A percentile compares a stretch with the other conserved stretches of the same genome.
Evolutionary conservation across 768 basidiomycete genomes (phyloP).

Genomic region (Coprinopsis strossmayeri): DNA sequence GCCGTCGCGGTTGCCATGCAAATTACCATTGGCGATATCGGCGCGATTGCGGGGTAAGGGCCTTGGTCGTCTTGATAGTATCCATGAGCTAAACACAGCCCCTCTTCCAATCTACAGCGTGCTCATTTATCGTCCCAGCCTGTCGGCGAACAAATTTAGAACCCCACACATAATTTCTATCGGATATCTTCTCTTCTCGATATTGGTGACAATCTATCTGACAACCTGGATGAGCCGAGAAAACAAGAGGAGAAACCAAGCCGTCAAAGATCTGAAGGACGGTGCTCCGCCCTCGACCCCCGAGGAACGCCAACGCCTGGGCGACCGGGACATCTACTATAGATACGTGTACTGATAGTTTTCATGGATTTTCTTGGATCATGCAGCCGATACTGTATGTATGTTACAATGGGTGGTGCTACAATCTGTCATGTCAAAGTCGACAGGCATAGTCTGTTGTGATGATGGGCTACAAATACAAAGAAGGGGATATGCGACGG

Average conservation of each 20-base stretch:
- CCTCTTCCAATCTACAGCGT: constrained; percentile 25
- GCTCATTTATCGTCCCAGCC: constrained; percentile 47
- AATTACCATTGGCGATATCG: constrained; percentile 56
- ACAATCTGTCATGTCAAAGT: too few species aligned
- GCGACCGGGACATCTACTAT: constrained; percentile 33
- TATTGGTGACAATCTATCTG: constrained; percentile 35
- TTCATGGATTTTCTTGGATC: too few species aligned
- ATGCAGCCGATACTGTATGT: not conserved
- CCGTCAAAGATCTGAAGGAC: constrained; percentile 20
- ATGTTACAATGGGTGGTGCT: too few species aligned
- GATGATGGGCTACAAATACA: not conserved
- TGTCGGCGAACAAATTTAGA: constrained; percentile 40
- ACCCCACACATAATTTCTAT: constrained; percentile 54
- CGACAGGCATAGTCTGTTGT: too few species aligned
- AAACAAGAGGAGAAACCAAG: constrained; percentile 37
- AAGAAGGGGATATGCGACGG: not conserved
- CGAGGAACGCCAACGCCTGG: constrained; percentile 24
- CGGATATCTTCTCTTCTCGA: constrained; percentile 48
- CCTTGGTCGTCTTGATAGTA: not conserved
- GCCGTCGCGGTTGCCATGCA: constrained; percentile 59
- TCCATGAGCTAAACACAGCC: not conserved
- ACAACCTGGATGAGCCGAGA: constrained; percentile 43
- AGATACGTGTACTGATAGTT: constrained; percentile 31
- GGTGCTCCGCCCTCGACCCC: constrained; percentile 13
- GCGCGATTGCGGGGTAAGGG: constrained; percentile 44